Evolutionary conservation across 2,329 filamentous ascomycete genomes (phyloP), one percentile per base, ranked within the genome.

Genomic region (Leptographium procerum): DNA sequence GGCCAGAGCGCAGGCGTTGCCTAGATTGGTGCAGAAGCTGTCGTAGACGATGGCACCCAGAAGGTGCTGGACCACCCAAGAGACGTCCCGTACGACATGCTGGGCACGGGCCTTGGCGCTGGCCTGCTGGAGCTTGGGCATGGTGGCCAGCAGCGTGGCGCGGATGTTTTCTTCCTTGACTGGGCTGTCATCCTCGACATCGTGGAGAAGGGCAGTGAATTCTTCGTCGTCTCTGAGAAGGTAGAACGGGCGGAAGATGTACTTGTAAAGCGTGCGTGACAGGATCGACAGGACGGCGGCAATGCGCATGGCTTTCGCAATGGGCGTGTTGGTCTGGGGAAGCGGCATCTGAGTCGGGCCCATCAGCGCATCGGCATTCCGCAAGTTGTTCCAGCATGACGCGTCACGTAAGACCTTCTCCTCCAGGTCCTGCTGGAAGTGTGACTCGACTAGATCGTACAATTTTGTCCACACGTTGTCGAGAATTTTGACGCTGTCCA

Each of bases 261-360:
- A 65, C 54, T 63, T 62, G 61, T 69, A 64, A 31, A 72, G 63
- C 10, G 68, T 65, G 33, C 68, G 66, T 3, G 69, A 69, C 14
- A 72, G 63, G 8, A 71, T 62, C 19, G 69, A 65, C 0, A 72
- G 63, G 16, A 70, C 65, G 9, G 69, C 67, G n/a, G 66, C 65
- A 57, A 70, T 68, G 59, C 70, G 69, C 70, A 72, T 72, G 24
- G 67, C 66, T 61, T 72, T 72, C 55, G 70, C 69, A 1, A 68
- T 67, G 0, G 67, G 61, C 8, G 67, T 65, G 65, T 72, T 72
- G 64, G 69, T 68, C 36, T 65, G 68, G 4, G 69, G 70, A 1
- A 72, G 65, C 1, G 70, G 70, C 40, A 70, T 65, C 31, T 68
- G 66, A 1, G 66, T 68, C 1, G 69, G 66, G 59, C 67, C 65